Evolutionary conservation across 768 basidiomycete species (phyloP), one percentile per base, ranked within the genome.

Genomic region (Suillus subalutaceus): DNA sequence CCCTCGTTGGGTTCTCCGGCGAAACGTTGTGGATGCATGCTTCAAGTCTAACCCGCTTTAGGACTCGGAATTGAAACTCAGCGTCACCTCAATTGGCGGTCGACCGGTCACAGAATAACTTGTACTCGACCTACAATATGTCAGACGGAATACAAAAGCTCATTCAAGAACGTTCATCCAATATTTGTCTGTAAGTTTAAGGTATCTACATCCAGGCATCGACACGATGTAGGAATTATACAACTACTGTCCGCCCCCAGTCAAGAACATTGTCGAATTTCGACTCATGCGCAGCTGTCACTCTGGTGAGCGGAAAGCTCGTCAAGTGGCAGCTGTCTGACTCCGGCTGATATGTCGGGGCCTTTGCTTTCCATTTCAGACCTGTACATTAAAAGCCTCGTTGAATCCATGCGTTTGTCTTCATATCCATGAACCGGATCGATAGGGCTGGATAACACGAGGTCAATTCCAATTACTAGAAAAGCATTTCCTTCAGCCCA

Each of bases 371-470:
- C 58, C 41, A 60, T 60, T 60, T 60, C 41, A 32, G 41, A 60
- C 6, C 41, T 30, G 59, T 60, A 6, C 32, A 55, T 53, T 18
- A 52, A 56, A 10, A 60, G 63, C 68, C 69, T 61, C 71, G 67
- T 60, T 55, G 63, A 67, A 6, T 32, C 62, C 76, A 74, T 76
- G 76, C 78, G 75, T 62, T 69, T 52, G 56, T 37, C 48, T 52
- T 52, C 66, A 62, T 61, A 37, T 62, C 72, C 62, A 59, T 63
- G 76, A 76, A 67, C 69, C 75, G 70, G 70, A 77, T 68, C 69
- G 41, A 44, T 67, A 70, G 75, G 37, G 74, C 75, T 72, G 77
- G 71, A 62, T 38, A 68, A 77, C 76, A 77, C 67, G 76, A 77
- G 76, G 77, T 13, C 30, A 30, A 43, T 20, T 50, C 40, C 50